Evolutionary conservation across 129 eudicot species (phyloP).

Genomic region (Centaurea solstitialis): DNA sequence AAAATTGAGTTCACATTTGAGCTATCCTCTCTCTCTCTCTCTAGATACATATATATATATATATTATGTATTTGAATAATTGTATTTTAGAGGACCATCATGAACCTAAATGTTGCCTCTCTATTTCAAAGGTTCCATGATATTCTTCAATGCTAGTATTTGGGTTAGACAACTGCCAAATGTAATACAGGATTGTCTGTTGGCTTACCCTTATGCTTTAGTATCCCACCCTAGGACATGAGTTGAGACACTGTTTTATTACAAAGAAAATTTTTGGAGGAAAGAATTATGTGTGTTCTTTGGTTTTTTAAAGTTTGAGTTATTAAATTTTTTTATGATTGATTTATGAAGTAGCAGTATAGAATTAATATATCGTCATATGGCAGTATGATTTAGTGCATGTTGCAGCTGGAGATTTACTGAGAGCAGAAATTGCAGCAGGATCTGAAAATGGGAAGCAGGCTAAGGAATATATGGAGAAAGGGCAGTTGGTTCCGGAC

Average conservation of each 20-base stretch:
- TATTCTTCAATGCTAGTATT: background rate
- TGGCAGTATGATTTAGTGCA: constrained; percentile 94
- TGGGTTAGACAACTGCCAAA: background rate
- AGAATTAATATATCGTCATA: constrained; percentile 30
- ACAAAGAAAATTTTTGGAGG: background rate
- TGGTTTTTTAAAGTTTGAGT: background rate
- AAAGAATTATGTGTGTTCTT: background rate
- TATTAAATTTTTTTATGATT: background rate
- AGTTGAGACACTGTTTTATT: background rate
- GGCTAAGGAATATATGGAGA: constrained; percentile 93
- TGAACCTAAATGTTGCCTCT: background rate
- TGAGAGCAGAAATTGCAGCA: constrained; percentile 82
- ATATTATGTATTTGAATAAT: background rate
- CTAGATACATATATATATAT: too few relatives aligned
- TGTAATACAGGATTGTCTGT: background rate
- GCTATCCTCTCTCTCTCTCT: too few relatives aligned
- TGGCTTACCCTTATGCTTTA: background rate
- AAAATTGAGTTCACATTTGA: too few relatives aligned
- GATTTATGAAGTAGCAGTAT: constrained; percentile 14
- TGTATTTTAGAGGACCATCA: background rate
- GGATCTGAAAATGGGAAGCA: constrained; percentile 87
- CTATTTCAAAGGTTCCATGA: background rate
- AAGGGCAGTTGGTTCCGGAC: constrained; percentile 86
- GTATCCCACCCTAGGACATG: background rate
- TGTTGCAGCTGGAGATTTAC: constrained; percentile 90